phyloP scores from a whole-genome alignment of 495 filamentous ascomycete genomes.

The Astrocystis sublimbata region DNA sequence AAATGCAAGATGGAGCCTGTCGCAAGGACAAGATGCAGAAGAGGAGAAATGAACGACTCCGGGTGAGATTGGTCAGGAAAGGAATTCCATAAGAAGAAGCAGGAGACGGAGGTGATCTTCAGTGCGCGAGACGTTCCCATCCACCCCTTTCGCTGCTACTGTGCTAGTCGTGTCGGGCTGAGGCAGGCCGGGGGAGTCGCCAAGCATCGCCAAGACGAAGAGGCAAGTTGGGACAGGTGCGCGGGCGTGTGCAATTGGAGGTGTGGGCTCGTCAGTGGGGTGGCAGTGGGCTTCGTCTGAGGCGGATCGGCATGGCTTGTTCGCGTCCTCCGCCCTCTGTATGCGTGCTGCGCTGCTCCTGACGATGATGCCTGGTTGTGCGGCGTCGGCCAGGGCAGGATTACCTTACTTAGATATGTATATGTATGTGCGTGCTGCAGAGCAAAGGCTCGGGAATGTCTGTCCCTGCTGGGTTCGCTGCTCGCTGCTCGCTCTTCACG shows the following conservation, averaged over 20 bases:
- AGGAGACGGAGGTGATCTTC: not conserved
- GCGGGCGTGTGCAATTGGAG: slow-evolving; percentile 12
- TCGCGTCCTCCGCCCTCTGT: not conserved
- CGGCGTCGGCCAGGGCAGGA: not conserved
- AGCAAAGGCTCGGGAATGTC: not conserved
- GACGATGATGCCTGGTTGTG: not conserved
- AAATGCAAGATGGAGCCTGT: not conserved
- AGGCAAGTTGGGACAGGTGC: slow-evolving; percentile 6
- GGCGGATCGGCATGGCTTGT: slow-evolving; percentile 9
- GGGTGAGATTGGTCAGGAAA: slow-evolving; percentile 2
- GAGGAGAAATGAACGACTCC: not conserved
- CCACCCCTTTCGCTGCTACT: slow-evolving; percentile 13
- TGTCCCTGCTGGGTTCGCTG: no score
- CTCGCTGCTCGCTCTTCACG: not conserved
- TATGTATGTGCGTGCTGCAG: not conserved
- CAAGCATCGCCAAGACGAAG: slow-evolving; percentile 21
- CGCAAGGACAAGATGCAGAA: slow-evolving; percentile 16
- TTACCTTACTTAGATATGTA: no score
- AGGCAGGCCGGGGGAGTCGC: slow-evolving; percentile 16
- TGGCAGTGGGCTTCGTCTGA: slow-evolving; percentile 7
- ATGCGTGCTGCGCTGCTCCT: no score
- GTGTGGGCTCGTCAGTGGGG: slow-evolving; percentile 6
- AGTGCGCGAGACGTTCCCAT: not conserved
- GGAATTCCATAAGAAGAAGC: slow-evolving; percentile 12
- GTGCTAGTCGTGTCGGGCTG: slow-evolving; percentile 11